Evolutionary conservation across 2,329 filamentous ascomycete species (phyloP).

Genomic region (Penicillium sumatraense): DNA sequence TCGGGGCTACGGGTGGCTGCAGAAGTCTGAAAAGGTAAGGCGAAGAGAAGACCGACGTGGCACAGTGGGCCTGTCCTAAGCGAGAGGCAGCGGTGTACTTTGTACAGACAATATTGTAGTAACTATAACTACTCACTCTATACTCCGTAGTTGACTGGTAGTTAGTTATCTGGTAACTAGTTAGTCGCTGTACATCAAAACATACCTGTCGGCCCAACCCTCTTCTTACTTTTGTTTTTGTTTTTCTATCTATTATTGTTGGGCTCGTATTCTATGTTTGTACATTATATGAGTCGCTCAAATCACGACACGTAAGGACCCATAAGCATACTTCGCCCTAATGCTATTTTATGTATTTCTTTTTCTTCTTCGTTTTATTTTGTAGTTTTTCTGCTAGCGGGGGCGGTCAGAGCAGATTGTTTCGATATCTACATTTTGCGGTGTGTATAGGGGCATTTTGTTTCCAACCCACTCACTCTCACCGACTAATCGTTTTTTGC

Average conservation of each 20-base stretch:
- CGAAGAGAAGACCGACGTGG: constrained; percentile 21
- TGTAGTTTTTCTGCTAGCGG: neutral
- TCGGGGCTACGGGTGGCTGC: constrained; percentile 54
- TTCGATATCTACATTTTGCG: neutral
- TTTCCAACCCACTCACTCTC: neutral
- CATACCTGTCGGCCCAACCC: constrained; percentile 1
- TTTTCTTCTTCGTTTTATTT: neutral
- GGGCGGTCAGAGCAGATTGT: too few species aligned
- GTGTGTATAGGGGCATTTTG: neutral
- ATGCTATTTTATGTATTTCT: too few species aligned
- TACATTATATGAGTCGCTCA: neutral
- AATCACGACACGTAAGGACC: too few species aligned
- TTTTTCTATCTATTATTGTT: neutral
- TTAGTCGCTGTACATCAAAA: too few species aligned
- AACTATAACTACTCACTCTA: too few species aligned
- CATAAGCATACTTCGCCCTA: too few species aligned
- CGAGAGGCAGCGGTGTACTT: constrained; percentile 26
- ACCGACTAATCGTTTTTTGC: neutral
- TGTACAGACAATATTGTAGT: too few species aligned
- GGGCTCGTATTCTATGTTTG: neutral
- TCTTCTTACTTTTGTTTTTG: constrained; percentile 3
- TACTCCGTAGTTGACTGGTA: too few species aligned
- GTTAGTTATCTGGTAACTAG: too few species aligned
- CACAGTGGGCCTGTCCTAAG: constrained; percentile 23
- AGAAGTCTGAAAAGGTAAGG: constrained; percentile 21